These are phyloP conservation scores for Botryosphaeria agaves DNA, from an alignment of 2,329 filamentous ascomycete genomes.

Conservation along the genomic window DNA sequence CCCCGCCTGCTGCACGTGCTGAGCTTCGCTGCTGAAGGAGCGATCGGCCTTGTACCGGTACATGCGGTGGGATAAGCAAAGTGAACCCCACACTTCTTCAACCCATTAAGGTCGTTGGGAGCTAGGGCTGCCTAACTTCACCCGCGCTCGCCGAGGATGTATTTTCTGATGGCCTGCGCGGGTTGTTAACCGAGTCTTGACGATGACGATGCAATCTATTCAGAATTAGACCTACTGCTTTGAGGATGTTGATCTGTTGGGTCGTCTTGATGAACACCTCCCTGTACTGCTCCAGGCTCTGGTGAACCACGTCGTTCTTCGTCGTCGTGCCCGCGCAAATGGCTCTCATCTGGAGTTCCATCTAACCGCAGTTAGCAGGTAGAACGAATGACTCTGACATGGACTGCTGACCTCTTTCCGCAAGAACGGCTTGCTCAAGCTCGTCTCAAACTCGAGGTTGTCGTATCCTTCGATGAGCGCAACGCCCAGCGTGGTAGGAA, in stretches of 20 bases:
- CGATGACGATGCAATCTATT: too few relatives aligned
- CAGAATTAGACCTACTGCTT: slow-evolving; percentile 22
- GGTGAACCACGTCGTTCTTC: slow-evolving; percentile 55
- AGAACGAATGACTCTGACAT: too few relatives aligned
- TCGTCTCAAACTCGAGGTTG: slow-evolving; percentile 80
- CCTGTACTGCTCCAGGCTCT: slow-evolving; percentile 75
- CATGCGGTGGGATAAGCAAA: too few relatives aligned
- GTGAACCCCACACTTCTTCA: too few relatives aligned
- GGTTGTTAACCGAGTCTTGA: too few relatives aligned
- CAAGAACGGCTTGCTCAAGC: slow-evolving; percentile 85
- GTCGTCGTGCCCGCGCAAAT: slow-evolving; percentile 80
- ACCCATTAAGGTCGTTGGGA: too few relatives aligned
- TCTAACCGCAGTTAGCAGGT: slow-evolving; percentile 26
- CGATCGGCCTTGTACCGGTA: too few relatives aligned
- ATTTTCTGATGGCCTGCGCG: slow-evolving; percentile 22
- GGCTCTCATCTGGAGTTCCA: slow-evolving; percentile 92
- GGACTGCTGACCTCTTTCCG: slow-evolving; percentile 64
- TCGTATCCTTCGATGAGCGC: slow-evolving; percentile 91
- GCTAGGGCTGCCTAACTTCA: too few relatives aligned
- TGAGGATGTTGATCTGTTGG: slow-evolving; percentile 50
- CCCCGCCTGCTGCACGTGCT: too few relatives aligned
- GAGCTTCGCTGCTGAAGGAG: too few relatives aligned
- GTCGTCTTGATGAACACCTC: slow-evolving; percentile 71
- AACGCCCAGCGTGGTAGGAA: slow-evolving; percentile 80
- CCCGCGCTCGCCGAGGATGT: slow-evolving; percentile 13